These are phyloP conservation scores for Dactylellina parvicollis DNA, from an alignment of 2,329 filamentous ascomycete species.

Conservation along the genomic window DNA sequence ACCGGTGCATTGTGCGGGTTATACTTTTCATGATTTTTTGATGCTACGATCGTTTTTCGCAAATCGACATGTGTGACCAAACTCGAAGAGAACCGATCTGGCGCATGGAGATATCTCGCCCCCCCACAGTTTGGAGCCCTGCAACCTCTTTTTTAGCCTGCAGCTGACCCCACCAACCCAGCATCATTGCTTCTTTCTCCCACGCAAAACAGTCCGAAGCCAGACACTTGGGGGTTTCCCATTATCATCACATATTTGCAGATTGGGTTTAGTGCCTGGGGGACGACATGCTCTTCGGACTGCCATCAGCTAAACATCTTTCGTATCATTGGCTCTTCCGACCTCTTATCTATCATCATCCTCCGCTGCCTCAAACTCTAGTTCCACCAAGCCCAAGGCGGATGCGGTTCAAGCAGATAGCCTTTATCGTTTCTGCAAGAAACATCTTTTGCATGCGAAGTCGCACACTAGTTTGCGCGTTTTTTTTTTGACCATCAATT, in stretches of 20 bases:
- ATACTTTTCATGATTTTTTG: not conserved
- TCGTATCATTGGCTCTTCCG: conserved; percentile 53
- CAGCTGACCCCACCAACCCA: conserved; percentile 50
- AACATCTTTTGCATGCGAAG: conserved; percentile 45
- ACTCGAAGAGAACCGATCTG: conserved; percentile 17
- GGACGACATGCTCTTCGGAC: conserved; percentile 51
- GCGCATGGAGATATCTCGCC: conserved; percentile 28
- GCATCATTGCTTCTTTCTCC: conserved; percentile 49
- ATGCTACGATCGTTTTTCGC: conserved; percentile 35
- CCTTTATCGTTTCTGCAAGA: conserved; percentile 54
- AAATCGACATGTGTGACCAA: conserved; percentile 23
- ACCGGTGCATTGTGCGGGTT: not conserved
- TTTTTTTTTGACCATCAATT: conserved; percentile 37
- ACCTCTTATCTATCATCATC: conserved; percentile 52
- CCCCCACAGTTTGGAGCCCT: conserved; percentile 43
- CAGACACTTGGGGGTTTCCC: conserved; percentile 52
- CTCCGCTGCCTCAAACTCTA: conserved; percentile 49
- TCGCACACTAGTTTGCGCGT: conserved; percentile 48
- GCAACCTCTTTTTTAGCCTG: conserved; percentile 50
- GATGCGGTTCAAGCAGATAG: conserved; percentile 47
- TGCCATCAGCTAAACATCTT: conserved; percentile 54
- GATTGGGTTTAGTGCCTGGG: conserved; percentile 52
- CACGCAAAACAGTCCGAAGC: conserved; percentile 47
- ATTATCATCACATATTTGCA: conserved; percentile 55
- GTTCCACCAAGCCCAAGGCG: conserved; percentile 50